Evolutionary conservation across 2,329 filamentous ascomycete species (phyloP), one percentile per base, ranked within the genome.

Genomic region (Colletotrichum phormii): DNA sequence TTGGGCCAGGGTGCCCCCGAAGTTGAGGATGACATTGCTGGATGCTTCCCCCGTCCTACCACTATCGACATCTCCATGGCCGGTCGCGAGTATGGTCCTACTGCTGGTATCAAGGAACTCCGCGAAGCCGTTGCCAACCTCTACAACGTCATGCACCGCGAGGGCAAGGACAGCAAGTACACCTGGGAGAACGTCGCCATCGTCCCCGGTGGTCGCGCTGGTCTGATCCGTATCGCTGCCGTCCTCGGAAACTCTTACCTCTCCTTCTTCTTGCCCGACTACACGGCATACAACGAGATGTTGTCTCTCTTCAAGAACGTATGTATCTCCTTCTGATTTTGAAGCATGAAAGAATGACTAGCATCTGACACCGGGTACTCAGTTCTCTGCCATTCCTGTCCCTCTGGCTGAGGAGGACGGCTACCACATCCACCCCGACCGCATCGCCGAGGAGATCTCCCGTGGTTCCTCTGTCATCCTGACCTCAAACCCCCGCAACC

Each of bases 211-310:
- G 96, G 96, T 51, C 91, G 96, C 78, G 96, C 96, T 42, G 96
- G 96, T 61, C 86, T 98, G 84, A 98, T 98, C 81, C 91, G 96
- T 77, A 98, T 98, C 81, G 96, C 96, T 24, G 96, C 96, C 64
- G 95, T 98, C 6, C 85, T 98, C 77, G 96, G 96, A 75, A 97
- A 97, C 82, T 92, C 95, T 67, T 97, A 97, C 80, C 88, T 98
- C 75, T 94, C 93, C 54, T 98, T 98, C 89, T 98, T 97, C 84
- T 94, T 97, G 80, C 94, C 94, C 58, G 94, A 98, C 82, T 98
- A 98, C 85, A 98, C 95, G 3, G 96, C 96, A 2, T 98, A 98
- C 87, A 98, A 97, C 80, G 95, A 98, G 86, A 98, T 98, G 95
- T 85, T 98, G 85, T 95, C 92, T 71, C 86, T 98, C 72, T 98